Percentiles rank a stretch among this genome's conserved stretches.
These are phyloP conservation scores for Aspergillus sp. DNA, from an alignment of 2,329 filamentous ascomycete species.

Conservation along the genomic window DNA sequence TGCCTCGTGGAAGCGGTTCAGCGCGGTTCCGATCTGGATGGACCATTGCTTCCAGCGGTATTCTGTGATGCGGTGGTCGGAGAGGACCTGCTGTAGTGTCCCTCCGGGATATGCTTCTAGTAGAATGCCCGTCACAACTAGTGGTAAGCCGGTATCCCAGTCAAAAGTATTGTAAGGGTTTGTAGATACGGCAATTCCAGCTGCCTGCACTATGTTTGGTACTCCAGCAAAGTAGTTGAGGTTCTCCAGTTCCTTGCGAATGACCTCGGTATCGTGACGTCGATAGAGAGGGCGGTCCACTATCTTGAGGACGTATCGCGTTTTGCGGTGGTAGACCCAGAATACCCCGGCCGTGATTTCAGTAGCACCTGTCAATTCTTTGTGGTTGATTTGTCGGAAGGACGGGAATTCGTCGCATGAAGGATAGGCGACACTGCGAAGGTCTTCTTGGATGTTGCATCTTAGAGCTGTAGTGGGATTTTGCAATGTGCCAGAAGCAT, in stretches of 20 bases:
- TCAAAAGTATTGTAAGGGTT: constrained; percentile 20
- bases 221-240: constrained; percentile 19
- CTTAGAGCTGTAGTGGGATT: constrained; percentile 6
- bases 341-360: constrained; percentile 21
- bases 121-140: constrained; percentile 22
- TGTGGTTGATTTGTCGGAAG: constrained; percentile 14
- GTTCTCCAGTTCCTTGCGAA: constrained; percentile 23
- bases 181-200: constrained; percentile 17
- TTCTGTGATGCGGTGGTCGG: constrained; percentile 10
- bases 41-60: constrained; percentile 21
- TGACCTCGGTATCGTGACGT: constrained; percentile 19
- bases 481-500: constrained; percentile 2
- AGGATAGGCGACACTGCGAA: constrained; percentile 17
- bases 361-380: constrained; percentile 13
- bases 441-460: constrained; percentile 16
- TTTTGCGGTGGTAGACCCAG: constrained; percentile 11
- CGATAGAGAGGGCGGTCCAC: constrained; percentile 21
- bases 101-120: constrained; percentile 21
- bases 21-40: constrained; percentile 20
- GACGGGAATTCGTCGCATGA: constrained; percentile 12
- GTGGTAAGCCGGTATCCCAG: constrained; percentile 3
- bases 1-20: constrained; percentile 16
- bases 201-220: constrained; percentile 20
- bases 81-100: constrained; percentile 19
- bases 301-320: constrained; percentile 20